Percentiles rank a stretch among this genome's conserved stretches.
Conservation (phyloP, 169 alveolate species). For the Cryptosporidium xiaoi region DNA sequence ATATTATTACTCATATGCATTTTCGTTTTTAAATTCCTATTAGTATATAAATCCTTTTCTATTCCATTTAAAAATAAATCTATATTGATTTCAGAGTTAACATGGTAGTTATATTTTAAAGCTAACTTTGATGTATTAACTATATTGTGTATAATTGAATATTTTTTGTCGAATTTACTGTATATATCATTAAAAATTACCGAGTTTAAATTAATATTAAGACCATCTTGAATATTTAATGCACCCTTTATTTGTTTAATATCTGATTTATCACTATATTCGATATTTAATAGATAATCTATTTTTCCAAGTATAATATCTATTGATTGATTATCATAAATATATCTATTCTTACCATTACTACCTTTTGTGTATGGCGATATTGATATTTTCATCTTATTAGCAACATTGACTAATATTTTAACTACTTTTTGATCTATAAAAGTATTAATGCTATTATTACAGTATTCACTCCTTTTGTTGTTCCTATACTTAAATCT, state of each 20-base stretch:
- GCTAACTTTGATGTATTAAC: neutral
- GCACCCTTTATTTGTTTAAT: neutral
- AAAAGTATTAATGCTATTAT: neutral
- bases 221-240: neutral
- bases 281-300: neutral
- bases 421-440: neutral
- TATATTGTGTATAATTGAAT: neutral
- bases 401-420: neutral
- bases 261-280: neutral
- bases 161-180: no score
- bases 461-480: neutral
- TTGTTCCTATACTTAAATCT: neutral
- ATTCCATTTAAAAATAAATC: conserved; percentile 3
- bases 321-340: conserved; percentile 26
- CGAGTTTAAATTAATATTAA: conserved; percentile 1
- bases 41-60: neutral
- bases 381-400: neutral
- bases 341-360: neutral
- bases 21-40: neutral
- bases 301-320: conserved; percentile 14
- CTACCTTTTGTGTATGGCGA: neutral
- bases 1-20: neutral
- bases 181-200: neutral
- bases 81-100: neutral
- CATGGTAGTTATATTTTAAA: neutral